Conservation (phyloP, 2,329 filamentous ascomycete species). For the Aspergillus tubingensis region DNA sequence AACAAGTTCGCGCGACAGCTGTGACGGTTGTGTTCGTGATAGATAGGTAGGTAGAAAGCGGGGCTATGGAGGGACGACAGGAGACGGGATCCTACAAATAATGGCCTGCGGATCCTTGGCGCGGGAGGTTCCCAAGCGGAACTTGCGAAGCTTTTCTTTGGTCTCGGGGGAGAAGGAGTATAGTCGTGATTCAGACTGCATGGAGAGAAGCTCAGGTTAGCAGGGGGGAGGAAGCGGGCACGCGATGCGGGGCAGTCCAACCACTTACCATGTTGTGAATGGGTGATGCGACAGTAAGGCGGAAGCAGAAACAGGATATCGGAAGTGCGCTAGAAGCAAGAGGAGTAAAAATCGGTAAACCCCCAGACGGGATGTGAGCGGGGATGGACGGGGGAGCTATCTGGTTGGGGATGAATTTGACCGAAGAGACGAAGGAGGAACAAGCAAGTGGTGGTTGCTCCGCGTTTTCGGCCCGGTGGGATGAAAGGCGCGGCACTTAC, state of each 20-base stretch:
- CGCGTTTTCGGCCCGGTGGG: conserved; percentile 9
- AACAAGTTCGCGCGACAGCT: neutral
- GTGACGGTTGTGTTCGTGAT: neutral
- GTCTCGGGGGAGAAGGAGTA: conserved; percentile 93
- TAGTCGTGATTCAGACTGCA: conserved; percentile 77
- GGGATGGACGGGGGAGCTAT: neutral
- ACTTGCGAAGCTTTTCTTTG: conserved; percentile 87
- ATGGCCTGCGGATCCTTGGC: conserved; percentile 85
- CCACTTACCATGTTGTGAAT: conserved; percentile 18
- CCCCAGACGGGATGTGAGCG: neutral
- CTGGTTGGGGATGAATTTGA: neutral
- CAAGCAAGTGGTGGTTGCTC: conserved; percentile 1
- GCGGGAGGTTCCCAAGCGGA: conserved; percentile 85
- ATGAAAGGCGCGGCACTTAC: conserved; percentile 10
- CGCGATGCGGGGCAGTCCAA: conserved; percentile 20
- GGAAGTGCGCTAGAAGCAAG: neutral
- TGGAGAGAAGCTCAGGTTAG: neutral
- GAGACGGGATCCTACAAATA: conserved; percentile 71
- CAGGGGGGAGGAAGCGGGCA: neutral
- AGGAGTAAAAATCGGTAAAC: neutral
- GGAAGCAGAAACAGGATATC: neutral
- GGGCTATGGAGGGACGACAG: conserved; percentile 7
- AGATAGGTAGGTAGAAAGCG: neutral
- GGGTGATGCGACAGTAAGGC: neutral
- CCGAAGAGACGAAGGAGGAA: neutral